phyloP scores from a whole-genome alignment of 169 alveolate species.

The Babesia gibsoni region DNA sequence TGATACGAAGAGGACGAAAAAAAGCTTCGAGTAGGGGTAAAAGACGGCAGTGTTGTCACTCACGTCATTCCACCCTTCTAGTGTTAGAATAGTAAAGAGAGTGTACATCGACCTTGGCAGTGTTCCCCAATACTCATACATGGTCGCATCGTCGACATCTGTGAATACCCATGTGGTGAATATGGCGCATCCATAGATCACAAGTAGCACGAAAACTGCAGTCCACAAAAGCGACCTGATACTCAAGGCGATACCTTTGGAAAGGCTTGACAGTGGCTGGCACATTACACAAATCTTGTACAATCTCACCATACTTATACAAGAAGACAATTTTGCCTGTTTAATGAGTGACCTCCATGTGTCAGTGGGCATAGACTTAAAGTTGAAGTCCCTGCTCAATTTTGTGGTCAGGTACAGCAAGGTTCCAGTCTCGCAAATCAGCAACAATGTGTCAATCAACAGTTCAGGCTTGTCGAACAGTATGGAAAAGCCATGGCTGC shows the following conservation, averaged over 20 bases:
- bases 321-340: background rate
- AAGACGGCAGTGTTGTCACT: conserved; percentile 63
- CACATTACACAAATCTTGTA: conserved; percentile 39
- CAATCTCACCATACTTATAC: conserved; percentile 10
- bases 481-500: background rate
- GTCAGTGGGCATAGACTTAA: background rate
- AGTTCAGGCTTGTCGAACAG: background rate
- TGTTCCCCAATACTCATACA: conserved; percentile 69
- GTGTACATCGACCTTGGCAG: conserved; percentile 68
- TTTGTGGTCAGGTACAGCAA: background rate
- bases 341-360: background rate
- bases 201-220: conserved; percentile 38
- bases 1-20: conserved; percentile 66
- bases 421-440: conserved; percentile 1
- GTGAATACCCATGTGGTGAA: conserved; percentile 50
- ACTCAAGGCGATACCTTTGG: conserved; percentile 43
- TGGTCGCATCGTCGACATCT: conserved; percentile 60
- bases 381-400: background rate
- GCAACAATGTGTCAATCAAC: background rate
- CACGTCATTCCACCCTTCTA: conserved; percentile 75
- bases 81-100: conserved; percentile 67
- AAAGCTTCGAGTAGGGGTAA: conserved; percentile 62
- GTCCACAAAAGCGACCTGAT: conserved; percentile 48
- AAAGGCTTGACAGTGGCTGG: conserved; percentile 4
- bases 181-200: conserved; percentile 41